phyloP scores from a whole-genome alignment of 2,329 filamentous ascomycete species.

The Aspergillus amoenus region DNA sequence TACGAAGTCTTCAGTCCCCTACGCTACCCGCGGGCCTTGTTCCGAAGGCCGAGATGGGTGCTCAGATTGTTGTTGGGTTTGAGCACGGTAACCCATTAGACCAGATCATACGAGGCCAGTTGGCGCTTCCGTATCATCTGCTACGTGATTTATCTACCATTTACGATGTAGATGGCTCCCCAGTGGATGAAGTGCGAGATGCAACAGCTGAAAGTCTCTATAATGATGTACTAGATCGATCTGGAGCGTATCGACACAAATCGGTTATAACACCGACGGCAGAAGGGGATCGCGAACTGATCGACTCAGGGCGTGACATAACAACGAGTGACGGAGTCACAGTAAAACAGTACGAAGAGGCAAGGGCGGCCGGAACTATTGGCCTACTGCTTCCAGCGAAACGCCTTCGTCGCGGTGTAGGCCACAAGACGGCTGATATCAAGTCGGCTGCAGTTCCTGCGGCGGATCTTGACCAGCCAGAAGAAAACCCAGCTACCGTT shows the following conservation, averaged over 20 bases:
- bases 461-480: conserved; percentile 64
- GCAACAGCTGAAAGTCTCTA: conserved; percentile 85
- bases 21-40: conserved; percentile 54
- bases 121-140: conserved; percentile 81
- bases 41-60: conserved; percentile 92
- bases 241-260: conserved; percentile 86
- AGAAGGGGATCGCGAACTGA: conserved; percentile 77
- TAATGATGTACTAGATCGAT: conserved; percentile 90
- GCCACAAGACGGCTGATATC: conserved; percentile 52
- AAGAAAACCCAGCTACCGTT: conserved; percentile 70
- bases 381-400: conserved; percentile 44
- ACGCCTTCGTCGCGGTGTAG: conserved; percentile 45
- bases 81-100: conserved; percentile 93
- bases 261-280: conserved; percentile 67
- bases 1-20: conserved; percentile 59
- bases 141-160: conserved; percentile 79
- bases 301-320: conserved; percentile 80
- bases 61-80: conserved; percentile 97
- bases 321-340: conserved; percentile 67
- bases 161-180: conserved; percentile 65
- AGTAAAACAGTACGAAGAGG: conserved; percentile 72
- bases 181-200: conserved; percentile 77
- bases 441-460: conserved; percentile 46
- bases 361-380: conserved; percentile 58
- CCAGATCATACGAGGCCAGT: conserved; percentile 83